phyloP scores from a whole-genome alignment of 164 flowering plant species.

The Paratinospora sagittata region DNA sequence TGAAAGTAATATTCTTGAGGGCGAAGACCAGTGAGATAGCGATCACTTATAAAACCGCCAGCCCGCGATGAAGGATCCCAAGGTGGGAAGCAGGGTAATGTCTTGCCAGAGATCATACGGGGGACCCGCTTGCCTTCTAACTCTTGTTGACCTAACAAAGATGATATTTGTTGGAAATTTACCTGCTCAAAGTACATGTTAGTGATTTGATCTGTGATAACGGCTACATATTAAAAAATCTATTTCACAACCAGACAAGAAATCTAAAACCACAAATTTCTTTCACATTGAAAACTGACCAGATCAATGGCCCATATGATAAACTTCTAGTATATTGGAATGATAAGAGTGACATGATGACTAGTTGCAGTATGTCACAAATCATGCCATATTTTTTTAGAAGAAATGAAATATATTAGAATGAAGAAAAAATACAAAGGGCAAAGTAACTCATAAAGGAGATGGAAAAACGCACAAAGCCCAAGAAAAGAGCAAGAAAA shows the following conservation, averaged over 20 bases:
- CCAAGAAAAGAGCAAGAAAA: too few species aligned
- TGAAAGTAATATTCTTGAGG: constrained; percentile 98
- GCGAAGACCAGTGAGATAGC: constrained; percentile 89
- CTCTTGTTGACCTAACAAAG: constrained; percentile 87
- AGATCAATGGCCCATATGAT: too few species aligned
- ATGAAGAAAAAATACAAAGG: too few species aligned
- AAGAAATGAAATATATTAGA: too few species aligned
- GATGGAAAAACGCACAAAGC: too few species aligned
- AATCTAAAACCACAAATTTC: neutral
- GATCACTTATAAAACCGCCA: constrained; percentile 90
- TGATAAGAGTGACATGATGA: too few species aligned
- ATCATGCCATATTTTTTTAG: too few species aligned
- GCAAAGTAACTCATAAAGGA: too few species aligned
- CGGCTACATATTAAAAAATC: neutral
- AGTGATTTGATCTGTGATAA: neutral
- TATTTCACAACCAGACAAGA: neutral
- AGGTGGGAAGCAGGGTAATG: constrained; percentile 84
- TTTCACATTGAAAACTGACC: too few species aligned
- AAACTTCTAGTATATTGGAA: too few species aligned
- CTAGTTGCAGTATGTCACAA: too few species aligned
- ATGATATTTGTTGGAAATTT: constrained; percentile 89
- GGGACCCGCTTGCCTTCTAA: constrained; percentile 97
- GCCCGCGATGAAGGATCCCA: constrained; percentile 90
- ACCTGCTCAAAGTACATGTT: constrained; percentile 41
- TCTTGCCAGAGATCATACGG: constrained; percentile 96